Percentiles rank a stretch among this genome's conserved stretches.
Evolutionary conservation across 1,139 yeast species (phyloP).

Genomic region (Candida sp.): DNA sequence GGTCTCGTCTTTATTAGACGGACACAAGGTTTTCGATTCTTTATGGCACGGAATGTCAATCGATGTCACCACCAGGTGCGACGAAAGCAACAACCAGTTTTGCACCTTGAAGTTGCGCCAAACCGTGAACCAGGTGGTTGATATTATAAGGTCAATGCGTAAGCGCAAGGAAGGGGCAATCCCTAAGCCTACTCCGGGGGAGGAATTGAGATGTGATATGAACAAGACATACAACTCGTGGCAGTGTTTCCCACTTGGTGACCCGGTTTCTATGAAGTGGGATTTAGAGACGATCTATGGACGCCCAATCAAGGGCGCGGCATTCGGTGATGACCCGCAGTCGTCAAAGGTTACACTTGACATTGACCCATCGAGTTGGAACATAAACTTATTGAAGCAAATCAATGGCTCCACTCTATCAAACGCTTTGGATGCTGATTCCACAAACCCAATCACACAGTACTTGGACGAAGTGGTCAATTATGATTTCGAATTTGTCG

Average conservation of each 20-base stretch:
- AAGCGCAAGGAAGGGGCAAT: slow-evolving; percentile 66
- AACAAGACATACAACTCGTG: slow-evolving; percentile 60
- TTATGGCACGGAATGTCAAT: slow-evolving; percentile 96
- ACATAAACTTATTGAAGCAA: slow-evolving; percentile 29
- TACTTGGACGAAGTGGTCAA: slow-evolving; percentile 35
- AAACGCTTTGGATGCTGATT: slow-evolving; percentile 15
- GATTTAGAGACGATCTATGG: slow-evolving; percentile 73
- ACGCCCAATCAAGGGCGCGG: slow-evolving; percentile 63
- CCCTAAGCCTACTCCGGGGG: slow-evolving; percentile 79
- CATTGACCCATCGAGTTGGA: slow-evolving; percentile 52
- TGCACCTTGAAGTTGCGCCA: slow-evolving; percentile 69
- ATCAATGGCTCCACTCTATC: slow-evolving; percentile 16
- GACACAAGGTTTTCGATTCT: slow-evolving; percentile 95
- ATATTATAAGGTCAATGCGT: slow-evolving; percentile 69
- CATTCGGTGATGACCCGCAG: slow-evolving; percentile 49
- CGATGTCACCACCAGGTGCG: slow-evolving; percentile 71
- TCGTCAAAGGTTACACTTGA: slow-evolving; percentile 46
- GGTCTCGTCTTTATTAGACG: slow-evolving; percentile 81
- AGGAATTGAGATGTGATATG: slow-evolving; percentile 71
- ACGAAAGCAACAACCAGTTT: slow-evolving; percentile 13
- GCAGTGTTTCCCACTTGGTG: slow-evolving; percentile 80
- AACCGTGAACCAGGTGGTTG: slow-evolving; percentile 74
- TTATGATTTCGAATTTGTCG: slow-evolving; percentile 42
- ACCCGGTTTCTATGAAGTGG: slow-evolving; percentile 56
- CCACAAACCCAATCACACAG: slow-evolving; percentile 13